These are phyloP conservation scores for Cyclotella sp. DNA, from an alignment of 108 stramenopile genomes.

Conservation along the genomic window DNA sequence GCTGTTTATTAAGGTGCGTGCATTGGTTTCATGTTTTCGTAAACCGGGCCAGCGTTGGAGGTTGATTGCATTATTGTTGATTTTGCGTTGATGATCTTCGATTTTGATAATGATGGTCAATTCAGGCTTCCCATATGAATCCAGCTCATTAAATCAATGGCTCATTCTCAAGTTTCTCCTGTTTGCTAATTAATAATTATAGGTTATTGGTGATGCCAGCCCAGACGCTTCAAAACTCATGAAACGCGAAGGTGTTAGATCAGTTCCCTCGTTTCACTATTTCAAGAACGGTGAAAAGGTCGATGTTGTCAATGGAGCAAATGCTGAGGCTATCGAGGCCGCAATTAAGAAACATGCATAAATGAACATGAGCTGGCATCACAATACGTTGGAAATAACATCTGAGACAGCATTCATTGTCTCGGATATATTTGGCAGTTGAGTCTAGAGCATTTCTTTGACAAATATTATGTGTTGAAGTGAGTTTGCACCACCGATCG, in stretches of 20 bases:
- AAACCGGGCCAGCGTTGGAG: too few relatives aligned
- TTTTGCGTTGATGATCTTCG: too few relatives aligned
- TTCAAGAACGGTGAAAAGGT: conserved; percentile 88
- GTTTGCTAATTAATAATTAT: neutral
- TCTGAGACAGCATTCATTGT: neutral
- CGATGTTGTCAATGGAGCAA: conserved; percentile 90
- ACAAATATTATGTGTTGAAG: too few relatives aligned
- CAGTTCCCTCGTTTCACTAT: conserved; percentile 90
- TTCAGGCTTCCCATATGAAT: too few relatives aligned
- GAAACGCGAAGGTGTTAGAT: conserved; percentile 90
- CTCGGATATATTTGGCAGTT: neutral
- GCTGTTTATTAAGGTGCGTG: conserved; percentile 81
- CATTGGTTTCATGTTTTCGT: neutral
- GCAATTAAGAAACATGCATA: conserved; percentile 79
- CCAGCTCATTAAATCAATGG: too few relatives aligned
- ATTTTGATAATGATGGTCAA: too few relatives aligned
- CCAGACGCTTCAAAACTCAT: conserved; percentile 85
- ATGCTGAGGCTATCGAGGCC: conserved; percentile 90
- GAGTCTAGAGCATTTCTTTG: too few relatives aligned
- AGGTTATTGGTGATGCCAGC: conserved; percentile 85
- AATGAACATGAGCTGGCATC: neutral
- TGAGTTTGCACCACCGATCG: neutral
- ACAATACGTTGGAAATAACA: neutral
- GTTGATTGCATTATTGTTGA: neutral
- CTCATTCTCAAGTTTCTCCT: too few relatives aligned